phyloP scores from a whole-genome alignment of 306 rosid species.

The Cajanus cajan region DNA sequence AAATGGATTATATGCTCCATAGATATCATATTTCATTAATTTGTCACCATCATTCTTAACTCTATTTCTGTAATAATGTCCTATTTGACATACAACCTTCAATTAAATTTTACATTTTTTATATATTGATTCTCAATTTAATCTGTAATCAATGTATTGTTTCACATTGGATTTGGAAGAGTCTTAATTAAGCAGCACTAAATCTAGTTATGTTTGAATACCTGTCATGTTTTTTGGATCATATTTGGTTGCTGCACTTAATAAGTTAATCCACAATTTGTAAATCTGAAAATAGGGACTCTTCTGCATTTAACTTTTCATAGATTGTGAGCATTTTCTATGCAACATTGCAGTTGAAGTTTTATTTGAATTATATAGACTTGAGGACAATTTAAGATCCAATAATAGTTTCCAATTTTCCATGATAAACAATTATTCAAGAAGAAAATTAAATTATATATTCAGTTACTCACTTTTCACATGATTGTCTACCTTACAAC shows the following conservation, averaged over 20 bases:
- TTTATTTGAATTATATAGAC: constrained; percentile 7
- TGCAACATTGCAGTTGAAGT: background rate
- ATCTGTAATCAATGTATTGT: background rate
- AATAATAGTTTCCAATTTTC: background rate
- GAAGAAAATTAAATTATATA: background rate
- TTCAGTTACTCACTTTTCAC: background rate
- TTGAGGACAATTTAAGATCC: background rate
- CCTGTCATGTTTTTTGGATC: background rate
- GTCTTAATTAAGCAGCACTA: background rate
- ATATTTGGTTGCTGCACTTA: background rate
- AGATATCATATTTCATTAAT: background rate
- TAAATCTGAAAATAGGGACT: background rate
- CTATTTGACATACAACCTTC: background rate
- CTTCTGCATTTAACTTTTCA: constrained; percentile 3
- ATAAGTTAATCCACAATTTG: background rate
- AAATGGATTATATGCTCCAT: background rate
- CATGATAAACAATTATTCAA: constrained; percentile 3
- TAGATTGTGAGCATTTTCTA: background rate
- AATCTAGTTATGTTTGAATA: background rate
- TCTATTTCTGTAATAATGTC: background rate
- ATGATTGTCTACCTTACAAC: constrained; percentile 13
- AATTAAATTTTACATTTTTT: constrained; percentile 14
- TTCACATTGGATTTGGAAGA: background rate
- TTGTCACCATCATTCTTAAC: background rate
- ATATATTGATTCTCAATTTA: background rate